Evolutionary conservation across 768 basidiomycete genomes (phyloP), one percentile per base, ranked within the genome.

Genomic region (Naganishia friedmannii): DNA sequence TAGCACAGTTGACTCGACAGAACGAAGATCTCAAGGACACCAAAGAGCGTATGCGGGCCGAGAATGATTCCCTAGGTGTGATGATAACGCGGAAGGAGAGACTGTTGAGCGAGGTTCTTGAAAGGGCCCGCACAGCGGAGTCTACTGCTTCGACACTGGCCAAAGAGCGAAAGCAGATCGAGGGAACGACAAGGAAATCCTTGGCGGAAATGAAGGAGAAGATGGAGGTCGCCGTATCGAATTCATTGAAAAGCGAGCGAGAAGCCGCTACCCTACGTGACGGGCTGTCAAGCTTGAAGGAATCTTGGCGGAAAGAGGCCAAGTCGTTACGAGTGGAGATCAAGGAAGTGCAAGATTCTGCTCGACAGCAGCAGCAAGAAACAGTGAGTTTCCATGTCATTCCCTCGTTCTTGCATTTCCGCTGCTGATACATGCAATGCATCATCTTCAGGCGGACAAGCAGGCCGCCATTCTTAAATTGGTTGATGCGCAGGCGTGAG

Each of bases 21-120:
- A 77, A 73, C 9, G 79, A 80, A 45, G 79, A 80, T 73, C 75
- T 80, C 26, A 79, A 77, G 57, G 78, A 79, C 45, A 79, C 79
- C 4, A 73, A 74, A 58, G 78, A 77, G 48, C 60, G 79, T 32
- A 77, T 77, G 70, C 55, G 77, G 34, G 73, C 74, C 3, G 78
- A 80, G 63, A 74, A 73, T 28, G 79, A 80, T 23, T 74, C 76
- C 0, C 65, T 79, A 53, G 78, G 79, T 53, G 78, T 79, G 46
- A 74, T 78, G 17, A 77, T 80, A 37, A 66, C 73, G 5, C 66
- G 79, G 53, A 79, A 79, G 66, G 78, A 80, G 67, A 70, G 78
- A 0, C 60, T 79, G 21, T 67, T 80, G 34, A 76, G 77, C 68
- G 79, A 80, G 74, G 76, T 79, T 9, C 73, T 80, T 7, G 79